phyloP scores from a whole-genome alignment of 2,329 filamentous ascomycete species.

The Apiospora phragmitis region DNA sequence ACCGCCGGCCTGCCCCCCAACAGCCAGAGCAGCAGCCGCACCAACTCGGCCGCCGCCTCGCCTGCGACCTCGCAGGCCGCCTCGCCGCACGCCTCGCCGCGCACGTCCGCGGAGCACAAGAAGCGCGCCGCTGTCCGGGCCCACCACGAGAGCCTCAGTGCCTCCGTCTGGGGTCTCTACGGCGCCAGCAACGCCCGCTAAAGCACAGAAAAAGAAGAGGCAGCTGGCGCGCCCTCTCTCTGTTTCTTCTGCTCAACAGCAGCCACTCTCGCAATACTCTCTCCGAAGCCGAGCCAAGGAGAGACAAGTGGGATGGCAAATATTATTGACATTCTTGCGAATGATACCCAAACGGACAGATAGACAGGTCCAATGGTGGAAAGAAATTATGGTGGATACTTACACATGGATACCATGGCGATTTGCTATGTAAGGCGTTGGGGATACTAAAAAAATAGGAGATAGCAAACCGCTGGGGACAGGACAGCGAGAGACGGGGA shows the following conservation, averaged over 20 bases:
- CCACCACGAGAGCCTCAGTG: slow-evolving; percentile 14
- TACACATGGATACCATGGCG: neutral
- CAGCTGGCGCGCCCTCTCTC: neutral
- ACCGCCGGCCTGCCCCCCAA: neutral
- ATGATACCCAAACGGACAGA: neutral
- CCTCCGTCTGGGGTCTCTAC: neutral
- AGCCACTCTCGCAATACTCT: neutral
- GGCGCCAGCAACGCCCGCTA: slow-evolving; percentile 1
- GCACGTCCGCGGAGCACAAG: slow-evolving; percentile 1
- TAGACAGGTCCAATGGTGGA: neutral
- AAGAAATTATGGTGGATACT: neutral
- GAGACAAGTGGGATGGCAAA: neutral
- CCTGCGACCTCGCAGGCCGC: neutral
- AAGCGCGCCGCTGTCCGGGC: slow-evolving; percentile 12
- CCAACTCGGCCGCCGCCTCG: neutral
- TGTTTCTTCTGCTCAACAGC: neutral
- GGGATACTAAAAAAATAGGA: neutral
- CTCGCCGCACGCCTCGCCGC: neutral
- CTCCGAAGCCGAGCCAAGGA: neutral
- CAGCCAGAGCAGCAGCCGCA: neutral
- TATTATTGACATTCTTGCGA: neutral
- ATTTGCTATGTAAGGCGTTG: slow-evolving; percentile 6
- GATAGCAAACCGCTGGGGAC: neutral
- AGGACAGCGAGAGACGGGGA: neutral
- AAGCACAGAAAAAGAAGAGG: neutral